phyloP scores from a whole-genome alignment of 805 yeast genomes.

The Jamesozyma hellenica region DNA sequence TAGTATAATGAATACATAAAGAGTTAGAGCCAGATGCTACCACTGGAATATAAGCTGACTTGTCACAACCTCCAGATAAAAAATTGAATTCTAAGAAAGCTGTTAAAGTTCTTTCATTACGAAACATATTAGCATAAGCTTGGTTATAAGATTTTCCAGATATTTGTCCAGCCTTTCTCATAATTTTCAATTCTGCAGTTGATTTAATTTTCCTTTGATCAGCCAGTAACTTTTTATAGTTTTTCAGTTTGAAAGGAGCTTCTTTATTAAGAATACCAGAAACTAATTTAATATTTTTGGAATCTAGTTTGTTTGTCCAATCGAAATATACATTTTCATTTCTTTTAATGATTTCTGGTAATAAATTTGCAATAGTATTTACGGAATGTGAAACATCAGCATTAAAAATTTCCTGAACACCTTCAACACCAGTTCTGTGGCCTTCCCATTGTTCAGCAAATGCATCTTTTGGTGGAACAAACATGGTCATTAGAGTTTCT shows the following conservation, averaged over 20 bases:
- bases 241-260: constrained; percentile 3
- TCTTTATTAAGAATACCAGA: constrained; percentile 8
- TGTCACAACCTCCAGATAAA: constrained; percentile 79
- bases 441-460: constrained; percentile 93
- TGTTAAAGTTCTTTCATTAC: constrained; percentile 67
- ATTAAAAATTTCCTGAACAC: constrained; percentile 74
- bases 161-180: constrained; percentile 75
- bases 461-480: constrained; percentile 76
- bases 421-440: constrained; percentile 74
- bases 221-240: constrained; percentile 15
- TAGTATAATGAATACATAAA: constrained; percentile 82
- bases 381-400: constrained; percentile 63
- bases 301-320: constrained; percentile 1
- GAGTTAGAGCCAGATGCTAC: constrained; percentile 92
- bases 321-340: constrained; percentile 51
- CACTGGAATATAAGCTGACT: constrained; percentile 86
- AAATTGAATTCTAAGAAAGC: constrained; percentile 76
- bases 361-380: not conserved
- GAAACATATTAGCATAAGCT: constrained; percentile 61
- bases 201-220: constrained; percentile 58
- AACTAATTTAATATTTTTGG: not conserved
- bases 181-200: constrained; percentile 59
- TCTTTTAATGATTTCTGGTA: constrained; percentile 31
- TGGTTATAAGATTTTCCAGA: constrained; percentile 77
- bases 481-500: constrained; percentile 57